Base-by-base conservation (phyloP, 73 alveolate species). In the Loxodes magnus region DNA sequence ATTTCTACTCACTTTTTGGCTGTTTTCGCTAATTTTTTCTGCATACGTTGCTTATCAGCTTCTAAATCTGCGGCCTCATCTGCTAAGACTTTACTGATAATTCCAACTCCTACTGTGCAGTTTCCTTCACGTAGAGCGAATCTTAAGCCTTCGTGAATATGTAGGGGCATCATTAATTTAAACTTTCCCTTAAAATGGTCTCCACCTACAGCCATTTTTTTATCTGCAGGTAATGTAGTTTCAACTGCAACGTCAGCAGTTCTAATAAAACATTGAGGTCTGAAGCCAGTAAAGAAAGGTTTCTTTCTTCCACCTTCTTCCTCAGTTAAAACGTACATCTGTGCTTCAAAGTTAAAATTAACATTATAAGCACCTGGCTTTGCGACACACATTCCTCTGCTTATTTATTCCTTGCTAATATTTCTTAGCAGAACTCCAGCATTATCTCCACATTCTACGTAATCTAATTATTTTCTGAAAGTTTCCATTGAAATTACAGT, bases 101-200 rank as follows among this genome's bases (percentile, higher is more conserved):
- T 83, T 38, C 94, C 94, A 35, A 87, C 82, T 7, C 76, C 95
- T 1, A 82, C 83, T 10, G 95, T 82, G 56, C 48, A 77, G n/a
- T 90, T 90, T 48, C 95, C 97, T 73, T 88, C 98, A 61, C 98
- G 77, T 46, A 88, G 55, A 39, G 98, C 96, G 61, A 88, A 88
- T 56, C 98, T 84, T 50, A 50, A 57, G 15, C 90, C 93, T 56
- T 59, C 30, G 33, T 52, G 64, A 23, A 71, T 67, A 27, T 84
- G 85, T 24, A 82, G 59, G 19, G 92, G 70, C 34, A 79, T 68
- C 19, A 82, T 79, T 35, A 65, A 66, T 37, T 80, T 70, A 63
- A 88, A 63, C 33, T 76, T 74, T 39, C 73, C 58, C 34, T 71
- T 63, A 26, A 85, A 48, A 39, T 59, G 60, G 35, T 89, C 98